Percentiles rank a stretch among this genome's conserved stretches.
These are phyloP conservation scores for Xylaria sp. DNA, from an alignment of 2,329 filamentous ascomycete genomes.

Conservation along the genomic window DNA sequence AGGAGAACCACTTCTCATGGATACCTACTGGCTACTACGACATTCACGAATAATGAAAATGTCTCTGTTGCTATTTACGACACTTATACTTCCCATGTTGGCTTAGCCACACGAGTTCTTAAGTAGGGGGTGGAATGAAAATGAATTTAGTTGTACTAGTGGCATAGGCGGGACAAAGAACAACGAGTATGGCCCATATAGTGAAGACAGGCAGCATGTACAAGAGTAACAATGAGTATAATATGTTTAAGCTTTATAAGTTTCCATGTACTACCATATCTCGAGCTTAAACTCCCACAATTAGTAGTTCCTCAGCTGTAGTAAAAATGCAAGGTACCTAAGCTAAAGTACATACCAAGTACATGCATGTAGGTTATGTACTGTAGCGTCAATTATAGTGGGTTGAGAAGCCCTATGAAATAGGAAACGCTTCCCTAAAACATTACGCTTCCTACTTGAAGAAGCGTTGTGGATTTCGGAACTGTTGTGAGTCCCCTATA, in stretches of 20 bases:
- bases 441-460: too few relatives aligned
- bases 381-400: too few relatives aligned
- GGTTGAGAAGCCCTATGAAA: too few relatives aligned
- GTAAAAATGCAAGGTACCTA: neutral
- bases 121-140: neutral
- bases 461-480: too few relatives aligned
- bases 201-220: neutral
- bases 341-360: too few relatives aligned
- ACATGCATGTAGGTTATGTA: too few relatives aligned
- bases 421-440: too few relatives aligned
- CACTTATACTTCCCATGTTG: neutral
- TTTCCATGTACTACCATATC: neutral
- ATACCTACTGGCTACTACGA: conserved; percentile 21
- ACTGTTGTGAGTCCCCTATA: too few relatives aligned
- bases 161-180: neutral
- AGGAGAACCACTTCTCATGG: conserved; percentile 28
- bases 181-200: neutral
- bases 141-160: too few relatives aligned
- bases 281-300: neutral
- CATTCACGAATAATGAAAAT: conserved; percentile 20
- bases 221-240: neutral
- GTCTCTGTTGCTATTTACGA: conserved; percentile 12
- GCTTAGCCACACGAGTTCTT: neutral
- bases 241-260: neutral
- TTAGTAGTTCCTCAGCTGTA: neutral